Base-by-base conservation (phyloP, 139 green algal species). In the Tetratostichococcus sp. region DNA sequence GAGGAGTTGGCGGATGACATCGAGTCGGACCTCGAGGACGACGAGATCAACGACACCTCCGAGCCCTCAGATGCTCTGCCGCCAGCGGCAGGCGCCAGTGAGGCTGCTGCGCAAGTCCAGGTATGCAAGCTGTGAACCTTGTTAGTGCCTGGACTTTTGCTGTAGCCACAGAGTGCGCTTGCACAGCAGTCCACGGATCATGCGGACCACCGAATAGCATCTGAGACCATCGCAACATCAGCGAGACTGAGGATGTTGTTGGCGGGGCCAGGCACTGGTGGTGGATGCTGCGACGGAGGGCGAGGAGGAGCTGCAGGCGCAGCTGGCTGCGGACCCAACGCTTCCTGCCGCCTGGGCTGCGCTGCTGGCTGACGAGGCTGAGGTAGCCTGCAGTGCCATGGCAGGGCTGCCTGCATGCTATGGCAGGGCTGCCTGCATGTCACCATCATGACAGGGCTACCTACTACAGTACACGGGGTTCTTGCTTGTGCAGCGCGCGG, bases 221-320 rank as follows among this genome's bases (percentile, higher is more conserved):
- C n/a, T n/a, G n/a, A n/a, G n/a, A n/a, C n/a, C n/a, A n/a, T n/a
- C n/a, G n/a, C n/a, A n/a, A n/a, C n/a, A n/a, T n/a, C n/a, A n/a
- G n/a, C n/a, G n/a, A n/a, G n/a, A n/a, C n/a, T n/a, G n/a, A n/a
- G n/a, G n/a, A n/a, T n/a, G n/a, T n/a, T n/a, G n/a, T n/a, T n/a
- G n/a, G n/a, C n/a, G n/a, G n/a, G n/a, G n/a, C n/a, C n/a, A 62
- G 50, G 50, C 50, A 26, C 50, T 68, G 26, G 28, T 34, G 5
- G 28, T 68, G 62, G 28, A 32, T 16, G n/a, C 33, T 23, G 28
- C 62, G 4, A 34, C 62, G 26, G 28, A 34, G 65, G 69, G 50
- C 30, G 23, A 35, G 34, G 4, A 35, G 22, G 72, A 75, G 67
- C 67, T 82, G 50, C 30, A 69, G 23, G 28, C 21, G 25, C 65